Percentiles rank a stretch among this genome's conserved stretches.
phyloP scores from a whole-genome alignment of 352 stramenopile genomes.

The Phytophthora tubulina region DNA sequence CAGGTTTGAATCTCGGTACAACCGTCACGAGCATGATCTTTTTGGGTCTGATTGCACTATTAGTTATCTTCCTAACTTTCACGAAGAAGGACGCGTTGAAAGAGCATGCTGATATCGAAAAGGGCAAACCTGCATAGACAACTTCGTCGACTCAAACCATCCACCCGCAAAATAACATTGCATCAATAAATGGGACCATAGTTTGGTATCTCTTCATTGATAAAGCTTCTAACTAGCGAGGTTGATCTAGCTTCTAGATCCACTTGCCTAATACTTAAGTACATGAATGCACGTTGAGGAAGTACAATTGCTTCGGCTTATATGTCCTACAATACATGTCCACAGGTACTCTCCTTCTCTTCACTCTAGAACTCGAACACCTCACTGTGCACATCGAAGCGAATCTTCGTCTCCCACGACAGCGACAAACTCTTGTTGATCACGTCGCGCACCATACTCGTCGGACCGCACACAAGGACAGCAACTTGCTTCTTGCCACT shows the following conservation, averaged over 20 bases:
- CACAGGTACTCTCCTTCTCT: too few species aligned
- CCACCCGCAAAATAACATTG: too few species aligned
- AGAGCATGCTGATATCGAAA: slow-evolving; percentile 13
- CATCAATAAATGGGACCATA: too few species aligned
- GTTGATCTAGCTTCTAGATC: too few species aligned
- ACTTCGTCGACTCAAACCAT: neutral
- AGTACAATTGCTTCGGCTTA: too few species aligned
- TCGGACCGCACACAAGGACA: slow-evolving; percentile 55
- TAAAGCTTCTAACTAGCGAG: too few species aligned
- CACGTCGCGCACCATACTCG: slow-evolving; percentile 42
- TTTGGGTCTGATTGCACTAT: slow-evolving; percentile 23
- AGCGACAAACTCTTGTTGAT: slow-evolving; percentile 34
- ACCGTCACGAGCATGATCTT: slow-evolving; percentile 41
- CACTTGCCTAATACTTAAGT: too few species aligned
- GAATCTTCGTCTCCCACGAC: slow-evolving; percentile 40
- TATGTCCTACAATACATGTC: too few species aligned
- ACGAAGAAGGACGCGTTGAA: slow-evolving; percentile 35
- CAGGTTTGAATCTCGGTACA: slow-evolving; percentile 36
- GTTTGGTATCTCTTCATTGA: too few species aligned
- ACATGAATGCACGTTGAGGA: too few species aligned
- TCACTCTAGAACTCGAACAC: slow-evolving; percentile 48
- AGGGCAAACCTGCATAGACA: neutral
- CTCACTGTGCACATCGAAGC: slow-evolving; percentile 56
- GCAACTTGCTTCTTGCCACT: slow-evolving; percentile 42
- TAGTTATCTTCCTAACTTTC: slow-evolving; percentile 31